Conservation (phyloP, 2,329 filamentous ascomycete genomes). For the Beauveria bassiana region DNA sequence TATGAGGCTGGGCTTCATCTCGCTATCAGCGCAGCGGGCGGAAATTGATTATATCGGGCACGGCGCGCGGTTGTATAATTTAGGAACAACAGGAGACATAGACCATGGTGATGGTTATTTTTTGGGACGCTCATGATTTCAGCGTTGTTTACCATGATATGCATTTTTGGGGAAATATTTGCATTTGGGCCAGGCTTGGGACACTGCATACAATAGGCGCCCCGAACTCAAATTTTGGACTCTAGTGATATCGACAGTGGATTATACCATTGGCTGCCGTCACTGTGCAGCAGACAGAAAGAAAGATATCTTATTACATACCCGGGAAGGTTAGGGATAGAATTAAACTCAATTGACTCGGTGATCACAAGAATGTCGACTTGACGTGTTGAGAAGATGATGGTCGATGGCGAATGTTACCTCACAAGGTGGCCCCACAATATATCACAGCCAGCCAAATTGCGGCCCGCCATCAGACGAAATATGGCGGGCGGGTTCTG, state of each 20-base stretch:
- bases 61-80: constrained; percentile 5
- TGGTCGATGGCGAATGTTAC: not conserved
- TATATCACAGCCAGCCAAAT: constrained; percentile 2
- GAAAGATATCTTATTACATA: not conserved
- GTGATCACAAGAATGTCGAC: too few relatives aligned
- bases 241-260: not conserved
- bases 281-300: not conserved
- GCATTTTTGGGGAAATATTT: constrained; percentile 1
- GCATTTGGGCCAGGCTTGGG: not conserved
- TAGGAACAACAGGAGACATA: not conserved
- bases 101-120: not conserved
- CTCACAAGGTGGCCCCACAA: not conserved
- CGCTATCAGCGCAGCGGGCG: not conserved
- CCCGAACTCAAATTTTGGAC: not conserved
- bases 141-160: constrained; percentile 4
- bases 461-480: constrained; percentile 2
- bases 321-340: not conserved
- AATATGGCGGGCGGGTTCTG: constrained; percentile 5
- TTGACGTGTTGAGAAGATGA: not conserved
- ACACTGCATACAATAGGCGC: not conserved
- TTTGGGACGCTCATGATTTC: constrained; percentile 6
- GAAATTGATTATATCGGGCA: not conserved
- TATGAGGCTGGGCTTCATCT: not conserved
- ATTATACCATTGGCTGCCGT: not conserved
- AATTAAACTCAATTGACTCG: not conserved